Percentiles rank a stretch among this genome's conserved stretches.
Conservation (phyloP, 75 land plant species). For the Azolla pinnata region DNA sequence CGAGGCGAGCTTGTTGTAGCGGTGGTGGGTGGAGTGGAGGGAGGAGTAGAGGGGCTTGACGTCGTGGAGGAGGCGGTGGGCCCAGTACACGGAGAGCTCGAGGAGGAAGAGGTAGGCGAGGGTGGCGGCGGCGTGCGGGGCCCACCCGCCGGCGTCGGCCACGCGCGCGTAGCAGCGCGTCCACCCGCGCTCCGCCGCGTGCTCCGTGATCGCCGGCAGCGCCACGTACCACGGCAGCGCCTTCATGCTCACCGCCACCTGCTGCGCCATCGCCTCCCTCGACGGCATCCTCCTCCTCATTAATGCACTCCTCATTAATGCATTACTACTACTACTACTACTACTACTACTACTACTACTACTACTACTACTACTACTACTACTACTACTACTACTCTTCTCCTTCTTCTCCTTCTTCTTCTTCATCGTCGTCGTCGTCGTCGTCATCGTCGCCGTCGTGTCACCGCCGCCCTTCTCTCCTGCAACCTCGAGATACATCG, state of each 20-base stretch:
- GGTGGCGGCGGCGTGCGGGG: slow-evolving; percentile 26
- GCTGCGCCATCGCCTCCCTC: slow-evolving; percentile 54
- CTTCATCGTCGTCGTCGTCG: too few relatives aligned
- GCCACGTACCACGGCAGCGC: slow-evolving; percentile 76
- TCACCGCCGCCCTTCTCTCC: too few relatives aligned
- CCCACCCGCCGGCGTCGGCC: slow-evolving; percentile 58
- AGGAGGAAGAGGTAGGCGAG: slow-evolving; percentile 46
- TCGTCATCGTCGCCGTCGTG: too few relatives aligned
- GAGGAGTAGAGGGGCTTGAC: slow-evolving; percentile 80
- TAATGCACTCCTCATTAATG: too few relatives aligned
- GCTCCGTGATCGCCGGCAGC: slow-evolving; percentile 79
- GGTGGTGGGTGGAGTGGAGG: slow-evolving; percentile 93
- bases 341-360: too few relatives aligned
- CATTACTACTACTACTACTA: too few relatives aligned
- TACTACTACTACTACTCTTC: too few relatives aligned
- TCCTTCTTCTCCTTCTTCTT: too few relatives aligned
- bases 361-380: too few relatives aligned
- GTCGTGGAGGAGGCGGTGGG: slow-evolving; percentile 85
- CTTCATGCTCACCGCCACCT: slow-evolving; percentile 78
- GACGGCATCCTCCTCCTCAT: too few relatives aligned
- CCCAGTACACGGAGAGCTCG: slow-evolving; percentile 93
- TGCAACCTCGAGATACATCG: too few relatives aligned
- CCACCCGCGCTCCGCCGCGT: slow-evolving; percentile 85
- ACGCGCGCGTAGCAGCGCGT: slow-evolving; percentile 56
- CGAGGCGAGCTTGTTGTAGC: slow-evolving; percentile 89